phyloP scores from a whole-genome alignment of 352 stramenopile species.

The Phytophthora pistaciae region DNA sequence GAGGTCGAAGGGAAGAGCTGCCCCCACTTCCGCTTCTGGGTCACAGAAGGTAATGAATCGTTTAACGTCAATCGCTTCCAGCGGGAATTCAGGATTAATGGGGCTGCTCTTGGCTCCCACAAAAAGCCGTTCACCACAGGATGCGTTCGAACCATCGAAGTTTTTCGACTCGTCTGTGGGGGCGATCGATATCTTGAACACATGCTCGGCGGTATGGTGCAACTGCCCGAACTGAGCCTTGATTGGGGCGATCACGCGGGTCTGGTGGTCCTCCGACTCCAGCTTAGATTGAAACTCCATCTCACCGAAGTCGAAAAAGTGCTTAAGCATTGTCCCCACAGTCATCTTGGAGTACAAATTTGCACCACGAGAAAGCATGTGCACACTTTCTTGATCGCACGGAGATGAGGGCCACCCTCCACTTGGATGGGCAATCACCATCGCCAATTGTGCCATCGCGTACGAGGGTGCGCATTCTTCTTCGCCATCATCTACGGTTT shows the following conservation, averaged over 20 bases:
- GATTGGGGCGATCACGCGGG: constrained; percentile 58
- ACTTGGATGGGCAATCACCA: constrained; percentile 68
- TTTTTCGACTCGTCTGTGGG: constrained; percentile 16
- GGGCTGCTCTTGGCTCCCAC: constrained; percentile 17
- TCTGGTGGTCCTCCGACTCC: constrained; percentile 61
- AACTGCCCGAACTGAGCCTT: constrained; percentile 75
- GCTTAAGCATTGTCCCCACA: constrained; percentile 79
- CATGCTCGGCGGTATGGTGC: constrained; percentile 51
- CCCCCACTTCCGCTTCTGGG: constrained; percentile 53
- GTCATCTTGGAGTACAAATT: constrained; percentile 88
- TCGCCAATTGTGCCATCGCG: constrained; percentile 78
- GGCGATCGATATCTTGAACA: constrained; percentile 34
- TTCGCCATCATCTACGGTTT: constrained; percentile 88
- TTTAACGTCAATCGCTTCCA: constrained; percentile 74
- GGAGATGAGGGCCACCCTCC: constrained; percentile 68
- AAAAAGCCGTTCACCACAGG: constrained; percentile 72
- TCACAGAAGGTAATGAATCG: constrained; percentile 82
- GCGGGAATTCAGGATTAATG: constrained; percentile 81
- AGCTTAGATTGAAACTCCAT: constrained; percentile 74
- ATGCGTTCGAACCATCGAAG: constrained; percentile 84
- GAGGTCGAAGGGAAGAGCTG: constrained; percentile 94
- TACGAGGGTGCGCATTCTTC: constrained; percentile 81
- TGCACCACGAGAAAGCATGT: constrained; percentile 76
- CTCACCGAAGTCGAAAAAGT: constrained; percentile 85
- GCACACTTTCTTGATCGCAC: constrained; percentile 70